Evolutionary conservation across 495 filamentous ascomycete species (phyloP).

Genomic region (Platismatia glauca): DNA sequence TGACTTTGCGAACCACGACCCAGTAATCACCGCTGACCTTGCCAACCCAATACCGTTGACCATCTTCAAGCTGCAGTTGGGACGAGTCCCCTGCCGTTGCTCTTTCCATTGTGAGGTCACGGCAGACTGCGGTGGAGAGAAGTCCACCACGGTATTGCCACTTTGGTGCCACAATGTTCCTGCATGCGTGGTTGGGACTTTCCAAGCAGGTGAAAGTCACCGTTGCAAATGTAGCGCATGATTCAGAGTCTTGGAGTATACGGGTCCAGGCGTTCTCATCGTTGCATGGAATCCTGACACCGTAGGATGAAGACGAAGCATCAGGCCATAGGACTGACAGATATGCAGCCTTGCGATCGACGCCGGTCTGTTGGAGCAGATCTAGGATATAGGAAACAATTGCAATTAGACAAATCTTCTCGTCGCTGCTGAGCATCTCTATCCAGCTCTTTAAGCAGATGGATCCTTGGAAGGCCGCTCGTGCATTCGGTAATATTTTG

Average conservation of each 20-base stretch:
- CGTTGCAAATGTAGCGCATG: not conserved
- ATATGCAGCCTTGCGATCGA: not conserved
- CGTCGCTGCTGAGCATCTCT: not conserved
- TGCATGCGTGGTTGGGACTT: not conserved
- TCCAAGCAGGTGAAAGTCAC: not conserved
- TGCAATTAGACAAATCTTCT: not conserved
- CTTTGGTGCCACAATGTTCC: not conserved
- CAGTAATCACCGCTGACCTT: not conserved
- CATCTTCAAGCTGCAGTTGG: not conserved
- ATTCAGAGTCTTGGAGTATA: not conserved
- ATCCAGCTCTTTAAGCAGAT: not conserved
- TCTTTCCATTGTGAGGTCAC: not conserved
- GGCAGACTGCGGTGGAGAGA: not conserved
- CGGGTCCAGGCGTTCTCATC: not conserved
- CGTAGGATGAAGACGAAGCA: not conserved
- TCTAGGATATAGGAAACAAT: not conserved
- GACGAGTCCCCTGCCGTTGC: rapidly evolving
- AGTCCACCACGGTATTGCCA: not conserved
- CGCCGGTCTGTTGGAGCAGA: not conserved
- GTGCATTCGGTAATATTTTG: not conserved
- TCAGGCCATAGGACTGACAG: not conserved
- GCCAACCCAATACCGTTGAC: not conserved
- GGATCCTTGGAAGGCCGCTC: not conserved
- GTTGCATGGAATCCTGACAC: not conserved
- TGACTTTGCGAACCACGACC: not conserved